Percentiles rank a stretch among this genome's conserved stretches.
These are phyloP conservation scores for Escovopsis sp. DNA, from an alignment of 2,329 filamentous ascomycete genomes.

Conservation along the genomic window DNA sequence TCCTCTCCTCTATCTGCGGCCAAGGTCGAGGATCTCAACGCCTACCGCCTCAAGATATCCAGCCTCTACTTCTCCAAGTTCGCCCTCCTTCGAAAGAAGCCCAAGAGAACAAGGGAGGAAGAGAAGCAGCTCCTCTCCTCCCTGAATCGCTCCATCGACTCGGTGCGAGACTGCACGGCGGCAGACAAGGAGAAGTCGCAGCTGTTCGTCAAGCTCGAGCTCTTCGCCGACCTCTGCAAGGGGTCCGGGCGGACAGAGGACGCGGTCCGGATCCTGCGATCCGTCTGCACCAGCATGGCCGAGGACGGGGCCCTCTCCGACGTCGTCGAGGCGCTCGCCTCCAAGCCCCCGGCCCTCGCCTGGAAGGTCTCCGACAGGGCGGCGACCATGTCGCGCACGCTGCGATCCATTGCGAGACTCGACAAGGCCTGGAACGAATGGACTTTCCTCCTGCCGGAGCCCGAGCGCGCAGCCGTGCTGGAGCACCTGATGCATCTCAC, in stretches of 20 bases:
- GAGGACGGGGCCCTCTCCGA: slow-evolving; percentile 40
- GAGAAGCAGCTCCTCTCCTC: slow-evolving; percentile 35
- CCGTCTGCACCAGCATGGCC: slow-evolving; percentile 47
- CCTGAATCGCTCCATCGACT: slow-evolving; percentile 49
- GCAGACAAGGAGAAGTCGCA: slow-evolving; percentile 45
- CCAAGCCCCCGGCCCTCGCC: slow-evolving; percentile 32
- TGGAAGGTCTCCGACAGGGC: slow-evolving; percentile 39
- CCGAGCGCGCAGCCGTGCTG: slow-evolving; percentile 40
- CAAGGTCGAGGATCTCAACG: slow-evolving; percentile 20
- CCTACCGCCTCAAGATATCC: slow-evolving; percentile 51
- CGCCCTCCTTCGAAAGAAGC: slow-evolving; percentile 32
- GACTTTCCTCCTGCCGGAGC: slow-evolving; percentile 35
- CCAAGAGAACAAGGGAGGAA: slow-evolving; percentile 21
- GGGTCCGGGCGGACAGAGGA: slow-evolving; percentile 37
- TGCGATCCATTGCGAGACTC: slow-evolving; percentile 45
- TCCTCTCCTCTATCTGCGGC: slow-evolving; percentile 19
- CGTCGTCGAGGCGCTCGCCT: slow-evolving; percentile 35
- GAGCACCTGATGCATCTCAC: slow-evolving; percentile 45
- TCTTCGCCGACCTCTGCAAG: slow-evolving; percentile 47
- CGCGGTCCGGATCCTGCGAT: slow-evolving; percentile 41
- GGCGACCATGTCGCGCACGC: slow-evolving; percentile 39
- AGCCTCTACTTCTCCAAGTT: slow-evolving; percentile 57
- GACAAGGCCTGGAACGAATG: slow-evolving; percentile 42
- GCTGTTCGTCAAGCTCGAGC: slow-evolving; percentile 49
- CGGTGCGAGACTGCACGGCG: slow-evolving; percentile 38